Evolutionary conservation across 2,329 filamentous ascomycete genomes (phyloP).

Genomic region (Alternaria brassicae): DNA sequence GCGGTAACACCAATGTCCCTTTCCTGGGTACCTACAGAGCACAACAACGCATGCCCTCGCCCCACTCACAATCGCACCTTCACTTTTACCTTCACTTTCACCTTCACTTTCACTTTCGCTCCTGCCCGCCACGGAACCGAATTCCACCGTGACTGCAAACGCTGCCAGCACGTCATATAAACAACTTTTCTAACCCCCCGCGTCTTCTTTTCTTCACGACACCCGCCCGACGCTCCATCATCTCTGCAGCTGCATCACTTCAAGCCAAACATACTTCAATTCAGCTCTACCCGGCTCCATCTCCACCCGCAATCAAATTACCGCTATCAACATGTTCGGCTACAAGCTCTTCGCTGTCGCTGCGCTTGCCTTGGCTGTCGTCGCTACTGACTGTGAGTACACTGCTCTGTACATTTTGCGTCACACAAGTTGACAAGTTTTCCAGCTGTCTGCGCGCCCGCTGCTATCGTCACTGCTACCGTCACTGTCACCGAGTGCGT

Average conservation of each 20-base stretch:
- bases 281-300: slow-evolving; percentile 29
- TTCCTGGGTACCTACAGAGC: slow-evolving; percentile 12
- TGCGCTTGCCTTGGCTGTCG: slow-evolving; percentile 28
- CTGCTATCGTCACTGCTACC: slow-evolving; percentile 39
- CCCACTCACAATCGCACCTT: slow-evolving; percentile 17
- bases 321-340: slow-evolving; percentile 34
- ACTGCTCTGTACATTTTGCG: neutral
- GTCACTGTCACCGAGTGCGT: slow-evolving; percentile 37
- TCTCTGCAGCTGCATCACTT: slow-evolving; percentile 35
- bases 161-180: slow-evolving; percentile 19
- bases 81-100: slow-evolving; percentile 26
- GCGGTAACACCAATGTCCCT: slow-evolving; percentile 23
- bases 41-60: slow-evolving; percentile 8
- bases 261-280: slow-evolving; percentile 23
- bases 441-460: slow-evolving; percentile 22
- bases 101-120: slow-evolving; percentile 6
- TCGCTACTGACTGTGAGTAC: slow-evolving; percentile 27
- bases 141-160: slow-evolving; percentile 14
- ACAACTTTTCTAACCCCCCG: slow-evolving; percentile 11
- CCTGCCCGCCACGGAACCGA: slow-evolving; percentile 1
- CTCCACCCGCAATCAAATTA: slow-evolving; percentile 21
- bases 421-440: slow-evolving; percentile 17
- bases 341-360: slow-evolving; percentile 35
- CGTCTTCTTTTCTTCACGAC: slow-evolving; percentile 18
- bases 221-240: slow-evolving; percentile 21